Conservation (phyloP, 2,329 filamentous ascomycete genomes). For the Fusarium chaquense region DNA sequence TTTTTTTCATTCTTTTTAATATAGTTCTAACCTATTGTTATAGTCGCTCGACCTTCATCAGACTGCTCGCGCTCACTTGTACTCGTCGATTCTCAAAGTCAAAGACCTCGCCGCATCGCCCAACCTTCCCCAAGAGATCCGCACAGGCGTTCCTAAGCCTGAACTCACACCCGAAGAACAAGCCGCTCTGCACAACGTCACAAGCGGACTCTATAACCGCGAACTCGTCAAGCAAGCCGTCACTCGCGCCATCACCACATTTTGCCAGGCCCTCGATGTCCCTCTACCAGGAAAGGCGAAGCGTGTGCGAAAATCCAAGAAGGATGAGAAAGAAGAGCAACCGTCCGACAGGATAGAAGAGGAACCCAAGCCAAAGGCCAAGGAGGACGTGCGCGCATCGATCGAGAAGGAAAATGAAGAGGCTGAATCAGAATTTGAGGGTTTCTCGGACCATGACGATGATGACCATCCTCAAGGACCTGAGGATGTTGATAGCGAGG, state of each 20-base stretch:
- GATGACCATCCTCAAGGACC: slow-evolving; percentile 1
- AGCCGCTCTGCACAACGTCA: slow-evolving; percentile 68
- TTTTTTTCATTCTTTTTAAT: background rate
- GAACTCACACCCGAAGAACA: slow-evolving; percentile 65
- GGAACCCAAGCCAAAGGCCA: slow-evolving; percentile 24
- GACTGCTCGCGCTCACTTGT: slow-evolving; percentile 67
- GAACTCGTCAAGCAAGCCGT: slow-evolving; percentile 63
- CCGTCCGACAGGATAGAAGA: slow-evolving; percentile 42
- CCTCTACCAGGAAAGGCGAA: slow-evolving; percentile 58
- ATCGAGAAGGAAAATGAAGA: slow-evolving; percentile 45
- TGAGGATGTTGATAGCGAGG: slow-evolving; percentile 45
- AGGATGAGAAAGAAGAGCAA: slow-evolving; percentile 50
- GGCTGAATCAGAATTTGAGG: slow-evolving; percentile 54
- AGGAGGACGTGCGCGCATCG: slow-evolving; percentile 36
- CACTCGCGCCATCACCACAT: slow-evolving; percentile 61
- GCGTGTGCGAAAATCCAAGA: slow-evolving; percentile 50
- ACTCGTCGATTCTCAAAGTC: slow-evolving; percentile 65
- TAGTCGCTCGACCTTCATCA: slow-evolving; percentile 70
- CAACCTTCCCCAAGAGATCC: slow-evolving; percentile 63
- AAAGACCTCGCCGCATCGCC: slow-evolving; percentile 64
- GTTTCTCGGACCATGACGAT: slow-evolving; percentile 50
- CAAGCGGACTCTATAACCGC: slow-evolving; percentile 67
- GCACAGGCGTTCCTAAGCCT: slow-evolving; percentile 61
- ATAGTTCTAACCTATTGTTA: background rate
- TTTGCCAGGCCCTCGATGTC: slow-evolving; percentile 63